Percentiles rank a stretch among this genome's conserved stretches.
Evolutionary conservation across 2,329 filamentous ascomycete genomes (phyloP).

Genomic region (Trichoderma atrobrunneum): DNA sequence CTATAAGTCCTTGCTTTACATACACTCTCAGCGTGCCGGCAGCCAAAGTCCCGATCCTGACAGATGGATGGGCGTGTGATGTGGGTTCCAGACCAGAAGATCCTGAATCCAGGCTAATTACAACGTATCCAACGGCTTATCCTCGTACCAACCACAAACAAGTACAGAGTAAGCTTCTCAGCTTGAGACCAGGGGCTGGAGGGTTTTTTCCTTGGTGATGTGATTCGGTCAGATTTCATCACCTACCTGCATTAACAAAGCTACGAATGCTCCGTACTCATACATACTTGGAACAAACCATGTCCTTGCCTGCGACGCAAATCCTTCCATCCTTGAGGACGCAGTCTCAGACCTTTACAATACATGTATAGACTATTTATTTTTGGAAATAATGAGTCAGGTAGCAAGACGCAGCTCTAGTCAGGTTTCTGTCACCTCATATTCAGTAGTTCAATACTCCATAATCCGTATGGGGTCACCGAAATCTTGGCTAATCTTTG

Average conservation of each 20-base stretch:
- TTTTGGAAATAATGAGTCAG: not conserved
- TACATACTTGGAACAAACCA: not conserved
- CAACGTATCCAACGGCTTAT: not conserved
- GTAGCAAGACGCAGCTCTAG: not conserved
- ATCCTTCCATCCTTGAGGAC: not conserved
- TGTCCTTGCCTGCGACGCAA: not conserved
- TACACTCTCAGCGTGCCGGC: not conserved
- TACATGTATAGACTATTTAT: not conserved
- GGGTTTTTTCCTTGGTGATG: not conserved
- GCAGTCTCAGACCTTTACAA: not conserved
- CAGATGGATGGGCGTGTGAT: not conserved
- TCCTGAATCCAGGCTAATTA: not conserved
- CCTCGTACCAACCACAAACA: not conserved
- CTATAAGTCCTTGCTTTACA: not conserved
- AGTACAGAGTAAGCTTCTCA: not conserved
- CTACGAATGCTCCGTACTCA: not conserved
- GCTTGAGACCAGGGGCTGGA: not conserved
- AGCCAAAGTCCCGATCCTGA: not conserved
- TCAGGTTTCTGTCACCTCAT: not conserved
- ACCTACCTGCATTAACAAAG: not conserved
- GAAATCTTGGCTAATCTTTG: not conserved
- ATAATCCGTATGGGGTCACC: not conserved
- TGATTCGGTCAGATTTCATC: not conserved
- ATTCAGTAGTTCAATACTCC: not conserved
- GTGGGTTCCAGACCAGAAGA: not conserved